Evolutionary conservation across 164 flowering plant species (phyloP).

Genomic region (Sextonia rubra): DNA sequence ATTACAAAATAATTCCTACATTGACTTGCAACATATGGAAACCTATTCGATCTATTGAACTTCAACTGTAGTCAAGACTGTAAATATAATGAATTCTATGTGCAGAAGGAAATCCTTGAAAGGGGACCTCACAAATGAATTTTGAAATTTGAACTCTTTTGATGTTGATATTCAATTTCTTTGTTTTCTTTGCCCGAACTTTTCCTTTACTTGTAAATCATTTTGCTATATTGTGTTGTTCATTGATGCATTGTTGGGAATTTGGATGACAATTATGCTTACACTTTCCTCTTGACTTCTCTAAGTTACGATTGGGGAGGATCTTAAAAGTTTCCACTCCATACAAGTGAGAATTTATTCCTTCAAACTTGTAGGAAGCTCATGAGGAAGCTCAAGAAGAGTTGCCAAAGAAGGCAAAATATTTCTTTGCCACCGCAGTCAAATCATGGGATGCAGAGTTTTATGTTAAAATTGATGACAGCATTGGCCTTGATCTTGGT

Average conservation of each 20-base stretch:
- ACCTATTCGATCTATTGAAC: neutral
- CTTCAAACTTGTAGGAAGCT: slow-evolving; percentile 47
- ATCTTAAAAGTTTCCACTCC: neutral
- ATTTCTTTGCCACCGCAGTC: slow-evolving; percentile 87
- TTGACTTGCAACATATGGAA: too few species aligned
- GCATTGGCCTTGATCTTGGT: slow-evolving; percentile 78
- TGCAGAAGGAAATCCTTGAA: neutral
- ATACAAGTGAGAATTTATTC: slow-evolving; percentile 4
- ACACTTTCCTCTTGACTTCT: neutral
- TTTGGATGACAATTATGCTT: neutral
- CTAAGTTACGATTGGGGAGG: neutral
- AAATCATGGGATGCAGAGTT: slow-evolving; percentile 97
- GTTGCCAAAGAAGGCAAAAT: slow-evolving; percentile 86
- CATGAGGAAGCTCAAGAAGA: slow-evolving; percentile 99
- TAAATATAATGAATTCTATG: neutral
- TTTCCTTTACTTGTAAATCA: too few species aligned
- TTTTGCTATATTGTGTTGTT: too few species aligned
- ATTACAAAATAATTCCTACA: too few species aligned
- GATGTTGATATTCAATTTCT: neutral
- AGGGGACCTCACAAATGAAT: neutral
- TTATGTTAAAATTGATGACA: slow-evolving; percentile 93
- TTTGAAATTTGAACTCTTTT: neutral
- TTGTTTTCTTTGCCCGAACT: neutral
- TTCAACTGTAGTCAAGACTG: neutral
- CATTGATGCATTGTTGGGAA: neutral